Base-by-base conservation (phyloP, 2,329 filamentous ascomycete species). In the Diaporthe aspalathi region DNA sequence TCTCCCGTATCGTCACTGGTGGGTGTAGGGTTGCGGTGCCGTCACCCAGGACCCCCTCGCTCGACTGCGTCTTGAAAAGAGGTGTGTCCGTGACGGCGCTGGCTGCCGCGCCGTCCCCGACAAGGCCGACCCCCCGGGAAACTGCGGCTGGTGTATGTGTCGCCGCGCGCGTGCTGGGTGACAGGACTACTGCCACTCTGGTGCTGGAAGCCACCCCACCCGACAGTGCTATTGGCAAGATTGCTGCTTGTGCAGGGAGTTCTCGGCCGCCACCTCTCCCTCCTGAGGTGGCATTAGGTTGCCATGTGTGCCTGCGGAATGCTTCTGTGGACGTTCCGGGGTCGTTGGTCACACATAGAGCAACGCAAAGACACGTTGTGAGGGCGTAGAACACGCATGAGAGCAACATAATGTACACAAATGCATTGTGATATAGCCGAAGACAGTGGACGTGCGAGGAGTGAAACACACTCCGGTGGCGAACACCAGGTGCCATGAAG, bases 361-460 rank as follows among this genome's bases (percentile, higher is more conserved):
- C 43, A 7, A 24, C 11, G 3, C 12, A 14, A 49, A 63, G 20
- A 20, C 27, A 22, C 12, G n/a, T n/a, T 49, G 60, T 17, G 29
- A 63, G 7, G 43, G 60, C 43, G 60, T 49, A 63, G 20, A 63
- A 9, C 29, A 49, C 60, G 60, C 27, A 35, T 49, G 43, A 12
- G 27, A 49, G 12, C 12, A 63, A 35, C 57, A 63, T 63, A 2
- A 43, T 49, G 57, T 16, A 45, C 12, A 43, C 27, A 49, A 20
- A 63, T 27, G 57, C 57, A 63, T 63, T 14, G 11, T 49, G 57
- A 17, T 49, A 43, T 11, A 6, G 4, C 17, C 12, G 27, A 24
- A 32, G 43, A 43, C 20, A 63, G 22, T n/a, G 5, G 24, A 24
- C 11, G 29, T 32, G 14, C n/a, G 3, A 20, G 3, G 29, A 56